These are phyloP conservation scores for Prinsepia uniflora DNA, from an alignment of 306 rosid species.

Conservation along the genomic window DNA sequence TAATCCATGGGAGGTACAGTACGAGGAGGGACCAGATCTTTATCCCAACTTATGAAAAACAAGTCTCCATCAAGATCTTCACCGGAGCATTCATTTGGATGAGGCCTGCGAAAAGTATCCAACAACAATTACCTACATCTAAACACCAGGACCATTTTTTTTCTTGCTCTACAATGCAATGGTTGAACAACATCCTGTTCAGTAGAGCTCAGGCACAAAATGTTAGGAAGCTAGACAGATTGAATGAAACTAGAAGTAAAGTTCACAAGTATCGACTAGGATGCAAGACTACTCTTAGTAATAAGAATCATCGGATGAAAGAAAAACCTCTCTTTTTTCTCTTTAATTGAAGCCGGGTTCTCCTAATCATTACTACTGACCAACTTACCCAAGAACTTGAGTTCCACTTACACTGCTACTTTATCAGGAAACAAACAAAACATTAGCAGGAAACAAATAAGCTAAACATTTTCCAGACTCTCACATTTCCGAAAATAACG, in stretches of 20 bases:
- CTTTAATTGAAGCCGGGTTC: not conserved
- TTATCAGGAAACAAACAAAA: not conserved
- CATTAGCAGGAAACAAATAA: not conserved
- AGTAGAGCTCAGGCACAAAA: not conserved
- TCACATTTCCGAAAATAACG: not conserved
- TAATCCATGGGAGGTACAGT: slow-evolving; percentile 79
- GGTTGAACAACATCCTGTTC: slow-evolving; percentile 1
- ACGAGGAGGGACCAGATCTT: slow-evolving; percentile 53
- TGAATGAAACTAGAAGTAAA: not conserved
- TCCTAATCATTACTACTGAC: not conserved
- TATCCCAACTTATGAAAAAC: slow-evolving; percentile 85
- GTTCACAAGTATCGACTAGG: not conserved
- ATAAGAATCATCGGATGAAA: slow-evolving; percentile 1
- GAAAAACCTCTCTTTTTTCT: not conserved
- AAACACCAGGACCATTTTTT: slow-evolving; percentile 8
- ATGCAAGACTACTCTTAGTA: not conserved
- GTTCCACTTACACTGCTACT: not conserved
- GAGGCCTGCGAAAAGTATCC: slow-evolving; percentile 64
- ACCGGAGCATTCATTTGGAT: slow-evolving; percentile 97
- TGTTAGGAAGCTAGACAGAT: not conserved
- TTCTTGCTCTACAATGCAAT: not conserved
- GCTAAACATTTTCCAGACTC: not conserved
- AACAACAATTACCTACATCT: slow-evolving; percentile 19
- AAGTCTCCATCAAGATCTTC: slow-evolving; percentile 98
- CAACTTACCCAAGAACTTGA: slow-evolving; percentile 1